These are phyloP conservation scores for Populus hybrid DNA, from an alignment of 441 rosid genomes.

Conservation along the genomic window DNA sequence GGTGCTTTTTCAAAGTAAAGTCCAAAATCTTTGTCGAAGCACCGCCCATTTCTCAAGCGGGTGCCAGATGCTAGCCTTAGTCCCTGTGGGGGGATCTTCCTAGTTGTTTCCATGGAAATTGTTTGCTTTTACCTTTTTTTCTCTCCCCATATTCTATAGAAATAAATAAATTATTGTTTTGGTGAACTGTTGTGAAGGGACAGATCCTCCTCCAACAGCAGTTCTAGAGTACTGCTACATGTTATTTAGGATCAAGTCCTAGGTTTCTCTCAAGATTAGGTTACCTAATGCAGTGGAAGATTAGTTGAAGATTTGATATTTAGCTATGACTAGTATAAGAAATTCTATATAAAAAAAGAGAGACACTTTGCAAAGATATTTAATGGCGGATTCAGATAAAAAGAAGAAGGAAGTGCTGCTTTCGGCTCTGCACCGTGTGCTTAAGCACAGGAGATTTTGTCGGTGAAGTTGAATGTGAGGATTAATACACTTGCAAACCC, in stretches of 20 bases:
- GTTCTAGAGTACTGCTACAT: background rate
- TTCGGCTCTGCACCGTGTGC: background rate
- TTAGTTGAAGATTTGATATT: conserved; percentile 2
- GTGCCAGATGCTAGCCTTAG: conserved; percentile 11
- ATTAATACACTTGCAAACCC: background rate
- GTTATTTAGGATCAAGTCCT: background rate
- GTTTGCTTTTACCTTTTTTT: background rate
- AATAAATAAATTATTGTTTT: no score
- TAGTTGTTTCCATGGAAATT: background rate
- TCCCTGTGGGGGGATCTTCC: background rate
- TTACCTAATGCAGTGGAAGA: background rate
- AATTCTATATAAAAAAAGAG: background rate
- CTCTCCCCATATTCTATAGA: background rate
- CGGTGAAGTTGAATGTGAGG: background rate
- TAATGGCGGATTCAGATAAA: background rate
- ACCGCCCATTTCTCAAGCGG: conserved; percentile 22
- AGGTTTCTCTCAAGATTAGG: background rate
- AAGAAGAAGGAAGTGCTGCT: background rate
- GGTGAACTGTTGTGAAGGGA: no score
- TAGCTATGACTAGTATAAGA: background rate
- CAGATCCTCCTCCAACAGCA: background rate
- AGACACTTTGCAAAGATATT: no score
- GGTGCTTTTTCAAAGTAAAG: background rate
- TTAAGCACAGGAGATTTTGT: background rate
- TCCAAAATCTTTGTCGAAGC: conserved; percentile 1